These are phyloP conservation scores for Kwoniella sp. DNA, from an alignment of 768 basidiomycete species.

Conservation along the genomic window DNA sequence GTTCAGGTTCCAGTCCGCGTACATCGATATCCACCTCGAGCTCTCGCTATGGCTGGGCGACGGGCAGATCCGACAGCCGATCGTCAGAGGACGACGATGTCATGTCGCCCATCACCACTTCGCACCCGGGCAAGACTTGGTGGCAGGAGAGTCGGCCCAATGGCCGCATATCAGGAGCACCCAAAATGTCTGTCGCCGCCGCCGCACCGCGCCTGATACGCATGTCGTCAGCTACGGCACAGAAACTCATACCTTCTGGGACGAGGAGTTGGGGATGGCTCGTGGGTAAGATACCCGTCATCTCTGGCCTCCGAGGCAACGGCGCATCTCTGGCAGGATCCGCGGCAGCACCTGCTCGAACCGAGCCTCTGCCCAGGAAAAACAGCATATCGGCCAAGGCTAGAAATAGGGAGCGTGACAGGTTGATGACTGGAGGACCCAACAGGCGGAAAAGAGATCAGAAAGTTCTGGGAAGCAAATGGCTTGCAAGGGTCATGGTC, in stretches of 20 bases:
- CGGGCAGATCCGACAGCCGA: conserved; percentile 19
- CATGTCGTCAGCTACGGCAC: conserved; percentile 2
- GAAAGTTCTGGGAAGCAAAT: conserved; percentile 20
- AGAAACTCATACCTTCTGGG: conserved; percentile 21
- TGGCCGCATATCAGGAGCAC: conserved; percentile 5
- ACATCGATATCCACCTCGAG: conserved; percentile 24
- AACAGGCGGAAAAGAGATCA: conserved; percentile 9
- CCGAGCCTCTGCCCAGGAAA: neutral
- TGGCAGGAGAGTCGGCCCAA: conserved; percentile 9
- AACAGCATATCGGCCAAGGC: conserved; percentile 9
- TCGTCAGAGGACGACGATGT: conserved; percentile 25
- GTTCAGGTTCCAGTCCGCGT: conserved; percentile 16
- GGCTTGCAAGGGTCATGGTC: conserved; percentile 22
- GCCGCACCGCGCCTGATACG: conserved; percentile 1
- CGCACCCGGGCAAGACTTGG: conserved; percentile 13
- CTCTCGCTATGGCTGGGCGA: conserved; percentile 16
- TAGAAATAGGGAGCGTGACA: conserved; percentile 27
- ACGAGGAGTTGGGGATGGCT: conserved; percentile 28
- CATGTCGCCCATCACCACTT: conserved; percentile 2
- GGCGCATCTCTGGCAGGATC: neutral
- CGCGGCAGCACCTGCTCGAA: neutral
- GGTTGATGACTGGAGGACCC: conserved; percentile 19
- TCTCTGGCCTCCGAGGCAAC: neutral
- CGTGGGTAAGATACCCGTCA: conserved; percentile 8
- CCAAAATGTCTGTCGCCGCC: conserved; percentile 15